These are phyloP conservation scores for Coemansia sp. DNA, from an alignment of 192 early-diverging fungal species.

Conservation along the genomic window DNA sequence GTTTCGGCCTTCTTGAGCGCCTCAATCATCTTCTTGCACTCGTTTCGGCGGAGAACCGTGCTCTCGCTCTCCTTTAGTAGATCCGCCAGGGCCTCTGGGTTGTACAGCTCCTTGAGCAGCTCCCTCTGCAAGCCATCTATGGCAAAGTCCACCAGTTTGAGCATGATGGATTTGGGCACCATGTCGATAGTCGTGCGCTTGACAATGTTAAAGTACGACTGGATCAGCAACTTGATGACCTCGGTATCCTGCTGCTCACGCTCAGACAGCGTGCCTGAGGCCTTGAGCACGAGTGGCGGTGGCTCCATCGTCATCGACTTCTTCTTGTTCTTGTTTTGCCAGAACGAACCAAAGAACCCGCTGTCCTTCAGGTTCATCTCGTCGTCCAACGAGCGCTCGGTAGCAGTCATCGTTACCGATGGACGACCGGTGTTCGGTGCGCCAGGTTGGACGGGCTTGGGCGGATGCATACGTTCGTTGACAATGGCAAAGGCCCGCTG, in stretches of 20 bases:
- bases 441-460: slow-evolving; percentile 56
- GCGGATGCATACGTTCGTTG: slow-evolving; percentile 77
- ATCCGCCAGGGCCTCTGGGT: slow-evolving; percentile 91
- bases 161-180: slow-evolving; percentile 99
- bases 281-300: slow-evolving; percentile 75
- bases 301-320: slow-evolving; percentile 67
- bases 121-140: slow-evolving; percentile 96
- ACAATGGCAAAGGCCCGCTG: slow-evolving; percentile 94
- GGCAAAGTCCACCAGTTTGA: slow-evolving; percentile 87
- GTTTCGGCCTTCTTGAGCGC: slow-evolving; percentile 59
- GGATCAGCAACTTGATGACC: slow-evolving; percentile 96
- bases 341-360: slow-evolving; percentile 99
- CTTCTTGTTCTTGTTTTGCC: slow-evolving; percentile 86
- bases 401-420: slow-evolving; percentile 23
- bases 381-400: slow-evolving; percentile 57
- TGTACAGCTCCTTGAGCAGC: slow-evolving; percentile 94
- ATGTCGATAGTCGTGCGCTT: slow-evolving; percentile 97
- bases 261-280: slow-evolving; percentile 93
- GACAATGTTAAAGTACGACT: slow-evolving; percentile 98
- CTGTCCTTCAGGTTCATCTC: slow-evolving; percentile 62
- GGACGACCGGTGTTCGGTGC: slow-evolving; percentile 23
- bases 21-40: slow-evolving; percentile 99
- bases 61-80: slow-evolving; percentile 94
- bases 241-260: slow-evolving; percentile 98
- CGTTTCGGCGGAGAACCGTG: slow-evolving; percentile 85